Percentiles rank a stretch among this genome's conserved stretches.
These are phyloP conservation scores for Chlorella variabilis DNA, from an alignment of 163 green algal species.

Conservation along the genomic window DNA sequence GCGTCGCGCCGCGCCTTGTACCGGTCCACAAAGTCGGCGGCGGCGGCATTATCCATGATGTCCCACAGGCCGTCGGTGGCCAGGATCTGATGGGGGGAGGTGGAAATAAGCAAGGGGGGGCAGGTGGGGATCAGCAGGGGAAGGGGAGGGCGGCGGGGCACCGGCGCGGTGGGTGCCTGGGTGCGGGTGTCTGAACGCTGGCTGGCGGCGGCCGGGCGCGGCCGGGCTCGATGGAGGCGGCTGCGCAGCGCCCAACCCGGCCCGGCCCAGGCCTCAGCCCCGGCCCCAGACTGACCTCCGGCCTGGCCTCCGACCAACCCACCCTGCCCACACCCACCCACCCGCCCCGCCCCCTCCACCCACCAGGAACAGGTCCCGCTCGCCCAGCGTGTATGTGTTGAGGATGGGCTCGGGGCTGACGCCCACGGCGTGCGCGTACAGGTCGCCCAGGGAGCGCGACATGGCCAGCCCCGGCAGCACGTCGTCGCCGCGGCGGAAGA, in stretches of 20 bases:
- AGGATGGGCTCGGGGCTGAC: constrained; percentile 38
- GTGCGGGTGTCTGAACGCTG: too few species aligned
- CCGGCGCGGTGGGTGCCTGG: too few species aligned
- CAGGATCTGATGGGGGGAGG: constrained; percentile 34
- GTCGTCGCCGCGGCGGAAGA: constrained; percentile 71
- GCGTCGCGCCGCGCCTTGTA: constrained; percentile 18
- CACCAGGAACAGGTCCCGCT: constrained; percentile 42
- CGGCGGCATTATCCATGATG: constrained; percentile 48
- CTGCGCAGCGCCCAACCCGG: too few species aligned
- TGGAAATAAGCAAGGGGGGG: neutral
- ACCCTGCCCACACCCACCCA: too few species aligned
- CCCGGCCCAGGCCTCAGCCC: too few species aligned
- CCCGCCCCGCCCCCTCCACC: too few species aligned
- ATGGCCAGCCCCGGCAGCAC: constrained; percentile 54
- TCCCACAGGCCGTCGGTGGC: constrained; percentile 62
- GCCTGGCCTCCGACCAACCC: too few species aligned
- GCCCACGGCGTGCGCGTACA: constrained; percentile 47
- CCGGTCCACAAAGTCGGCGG: constrained; percentile 47
- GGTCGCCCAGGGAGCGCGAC: constrained; percentile 54
- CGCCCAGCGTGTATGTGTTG: constrained; percentile 36
- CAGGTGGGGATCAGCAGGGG: too few species aligned
- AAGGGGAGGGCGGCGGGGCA: too few species aligned
- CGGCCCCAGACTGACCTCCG: too few species aligned
- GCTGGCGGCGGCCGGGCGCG: too few species aligned
- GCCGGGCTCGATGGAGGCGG: too few species aligned